These are phyloP conservation scores for Quercus aquifolioides DNA, from an alignment of 306 rosid genomes.

Conservation along the genomic window DNA sequence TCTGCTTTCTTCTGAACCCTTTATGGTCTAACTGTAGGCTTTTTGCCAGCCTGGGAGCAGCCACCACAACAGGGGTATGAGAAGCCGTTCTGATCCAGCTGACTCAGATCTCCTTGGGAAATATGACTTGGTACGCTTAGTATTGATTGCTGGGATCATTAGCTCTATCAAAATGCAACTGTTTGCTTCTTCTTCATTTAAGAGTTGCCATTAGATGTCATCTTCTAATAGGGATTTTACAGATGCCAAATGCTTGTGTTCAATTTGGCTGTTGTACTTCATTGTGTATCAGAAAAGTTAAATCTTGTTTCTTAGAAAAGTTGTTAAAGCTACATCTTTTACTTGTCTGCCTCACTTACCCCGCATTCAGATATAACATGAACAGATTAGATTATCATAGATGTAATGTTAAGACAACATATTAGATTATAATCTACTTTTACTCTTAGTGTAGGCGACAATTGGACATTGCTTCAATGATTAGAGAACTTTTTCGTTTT, in stretches of 20 bases:
- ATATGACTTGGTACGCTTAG: slow-evolving; percentile 38
- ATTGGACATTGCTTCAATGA: not conserved
- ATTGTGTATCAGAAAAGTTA: not conserved
- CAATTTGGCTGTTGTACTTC: not conserved
- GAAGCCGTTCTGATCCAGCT: slow-evolving; percentile 61
- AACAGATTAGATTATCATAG: not conserved
- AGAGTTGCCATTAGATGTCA: slow-evolving; percentile 22
- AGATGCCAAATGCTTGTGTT: slow-evolving; percentile 13
- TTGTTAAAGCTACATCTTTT: not conserved
- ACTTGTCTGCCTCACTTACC: not conserved
- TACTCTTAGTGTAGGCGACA: not conserved
- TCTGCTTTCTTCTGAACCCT: slow-evolving; percentile 3
- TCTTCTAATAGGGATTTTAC: slow-evolving; percentile 27
- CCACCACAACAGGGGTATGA: slow-evolving; percentile 72
- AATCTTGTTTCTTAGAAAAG: not conserved
- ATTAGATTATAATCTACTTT: not conserved
- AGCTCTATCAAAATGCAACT: slow-evolving; percentile 24
- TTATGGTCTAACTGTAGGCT: slow-evolving; percentile 44
- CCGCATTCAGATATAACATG: not conserved
- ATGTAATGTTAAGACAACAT: not conserved
- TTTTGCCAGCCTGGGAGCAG: slow-evolving; percentile 76
- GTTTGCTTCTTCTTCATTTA: slow-evolving; percentile 1
- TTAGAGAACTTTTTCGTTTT: not conserved
- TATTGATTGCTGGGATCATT: slow-evolving; percentile 25
- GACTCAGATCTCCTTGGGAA: slow-evolving; percentile 21